Base-by-base conservation (phyloP, 495 filamentous ascomycete species). In the Staphylotrichum longicolle region DNA sequence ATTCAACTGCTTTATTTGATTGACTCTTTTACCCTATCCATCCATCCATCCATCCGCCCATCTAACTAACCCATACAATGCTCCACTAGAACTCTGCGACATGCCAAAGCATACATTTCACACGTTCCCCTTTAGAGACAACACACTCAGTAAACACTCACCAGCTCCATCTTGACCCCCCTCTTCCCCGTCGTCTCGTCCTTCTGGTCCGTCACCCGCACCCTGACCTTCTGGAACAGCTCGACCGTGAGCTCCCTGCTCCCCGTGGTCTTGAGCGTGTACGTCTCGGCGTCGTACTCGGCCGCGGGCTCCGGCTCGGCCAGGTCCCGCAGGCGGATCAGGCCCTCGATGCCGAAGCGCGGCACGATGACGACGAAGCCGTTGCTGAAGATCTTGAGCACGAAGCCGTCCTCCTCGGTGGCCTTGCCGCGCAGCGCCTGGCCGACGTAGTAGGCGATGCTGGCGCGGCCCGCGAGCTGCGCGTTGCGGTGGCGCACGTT, bases 401-500 rank as follows among this genome's bases (percentile, higher is more conserved):
- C 86, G 70, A 95, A 98, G 4, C 90, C 94, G 56, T 97, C 92
- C 74, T 96, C 93, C 57, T 88, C 85, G 12, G 89, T 72, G 9
- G 91, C 84, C 44, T 87, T 85, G 12, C 91, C 91, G 74, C 94
- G 94, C 40, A 98, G 85, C 3, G 93, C 91, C 74, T 98, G 94
- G 0, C 94, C 94, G 7, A 98, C 94, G 71, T 98, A 98, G 74
- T 96, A 98, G 66, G 96, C 91, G 61, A 98, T 89, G 66, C 87
- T 91, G 39, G 95, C 91, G 53, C 94, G 85, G 15, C 91, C 95
- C 3, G 95, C 95, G 70, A 94, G 85, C 75, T 98, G 94, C 27
- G 95, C 94, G 71, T 98, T 98, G 60, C 94, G 88, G 71, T 98
- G 95, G 3, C 95, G 88, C 30, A 92, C 86, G 73, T 98, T 98